Evolutionary conservation across 2,329 filamentous ascomycete species (phyloP), one percentile per base, ranked within the genome.

Genomic region (Claviceps quebecensis): DNA sequence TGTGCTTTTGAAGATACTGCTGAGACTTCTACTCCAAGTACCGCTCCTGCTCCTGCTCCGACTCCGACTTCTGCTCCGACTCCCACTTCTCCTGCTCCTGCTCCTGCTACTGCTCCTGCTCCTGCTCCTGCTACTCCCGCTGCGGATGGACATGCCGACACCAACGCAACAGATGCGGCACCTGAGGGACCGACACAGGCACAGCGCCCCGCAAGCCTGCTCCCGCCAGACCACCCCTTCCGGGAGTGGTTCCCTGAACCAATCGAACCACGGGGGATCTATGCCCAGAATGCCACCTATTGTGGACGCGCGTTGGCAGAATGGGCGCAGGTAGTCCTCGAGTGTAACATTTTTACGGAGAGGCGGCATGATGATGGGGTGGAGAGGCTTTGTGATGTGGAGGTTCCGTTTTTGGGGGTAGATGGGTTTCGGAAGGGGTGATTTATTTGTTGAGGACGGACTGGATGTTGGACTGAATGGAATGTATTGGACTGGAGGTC

Each of bases 301-400:
- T 72, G 78, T 3, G 87, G 87, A 1, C 75, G 85, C 19, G 83
- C 87, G 0, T 72, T 93, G 45, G 86, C 86, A 0, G 87, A 93
- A 65, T 93, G 87, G 87, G 73, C 75, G 19, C 70, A 86, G 17
- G 77, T 91, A 19, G 80, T 89, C 16, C 77, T 78, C 52, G 87
- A 93, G 63, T 87, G 82, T 69, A 87, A 90, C 67, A 86, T 81
- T 60, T 93, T 91, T 65, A 80, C 88, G 36, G 86, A 91, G 53
- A 74, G 86, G 45, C 76, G 87, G 51, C 81, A 81, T 49, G 80
- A 81, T 46, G 87, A 93, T 62, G 86, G 86, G 45, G 78, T 89
- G 9, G 73, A 78, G 2, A 71, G 72, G 0, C 76, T 87, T 54
- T 73, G 70, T 57, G 79, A 83, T 44, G 80, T 91, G 43, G 86